These are phyloP conservation scores for Chalaropsis ovoidea DNA, from an alignment of 2,329 filamentous ascomycete species.

Conservation along the genomic window DNA sequence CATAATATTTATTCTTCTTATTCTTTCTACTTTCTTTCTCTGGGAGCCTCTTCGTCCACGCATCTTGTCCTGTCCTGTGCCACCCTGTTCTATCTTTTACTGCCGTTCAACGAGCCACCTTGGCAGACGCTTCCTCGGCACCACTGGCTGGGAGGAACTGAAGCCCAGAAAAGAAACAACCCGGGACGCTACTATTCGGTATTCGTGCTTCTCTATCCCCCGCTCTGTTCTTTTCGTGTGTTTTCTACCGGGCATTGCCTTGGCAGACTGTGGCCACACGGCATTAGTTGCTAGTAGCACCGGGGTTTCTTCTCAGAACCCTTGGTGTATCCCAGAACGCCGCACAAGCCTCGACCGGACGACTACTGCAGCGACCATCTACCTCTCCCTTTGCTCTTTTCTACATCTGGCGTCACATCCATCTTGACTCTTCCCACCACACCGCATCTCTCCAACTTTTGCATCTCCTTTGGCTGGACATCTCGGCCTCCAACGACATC, in stretches of 20 bases:
- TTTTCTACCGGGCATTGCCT: background rate
- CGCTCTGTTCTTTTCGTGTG: background rate
- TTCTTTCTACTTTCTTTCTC: background rate
- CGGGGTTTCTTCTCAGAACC: too few species aligned
- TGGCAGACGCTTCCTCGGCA: background rate
- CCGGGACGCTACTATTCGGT: background rate
- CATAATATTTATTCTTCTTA: conserved; percentile 2
- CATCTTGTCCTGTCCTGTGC: background rate
- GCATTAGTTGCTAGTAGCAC: too few species aligned
- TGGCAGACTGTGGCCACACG: too few species aligned
- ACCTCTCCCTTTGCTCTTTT: too few species aligned
- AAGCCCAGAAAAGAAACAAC: background rate
- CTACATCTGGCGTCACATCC: too few species aligned
- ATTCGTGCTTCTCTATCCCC: background rate
- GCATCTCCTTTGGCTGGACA: too few species aligned
- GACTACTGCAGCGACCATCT: too few species aligned
- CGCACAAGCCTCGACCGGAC: too few species aligned
- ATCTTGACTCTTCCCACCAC: too few species aligned
- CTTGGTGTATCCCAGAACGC: too few species aligned
- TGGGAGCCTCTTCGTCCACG: background rate
- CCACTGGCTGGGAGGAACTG: conserved; percentile 2
- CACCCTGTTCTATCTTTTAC: background rate
- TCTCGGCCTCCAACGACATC: too few species aligned
- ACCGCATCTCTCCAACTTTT: too few species aligned
- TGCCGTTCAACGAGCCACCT: background rate